Percentiles rank a stretch among this genome's conserved stretches.
These are phyloP conservation scores for Eleusine indica DNA, from an alignment of 176 grass and related monocot species.

Conservation along the genomic window DNA sequence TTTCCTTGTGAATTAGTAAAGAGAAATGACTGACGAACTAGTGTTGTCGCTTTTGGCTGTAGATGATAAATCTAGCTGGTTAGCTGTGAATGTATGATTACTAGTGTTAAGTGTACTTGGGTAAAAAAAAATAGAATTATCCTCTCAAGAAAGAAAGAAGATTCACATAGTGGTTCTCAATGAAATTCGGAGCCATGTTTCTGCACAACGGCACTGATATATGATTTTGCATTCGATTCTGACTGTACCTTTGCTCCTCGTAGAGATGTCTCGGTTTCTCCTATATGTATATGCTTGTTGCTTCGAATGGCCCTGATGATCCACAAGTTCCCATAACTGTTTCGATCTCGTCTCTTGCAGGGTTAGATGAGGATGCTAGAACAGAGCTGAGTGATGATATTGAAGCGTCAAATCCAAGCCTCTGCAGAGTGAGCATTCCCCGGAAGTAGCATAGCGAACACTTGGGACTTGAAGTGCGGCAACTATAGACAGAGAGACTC, in stretches of 20 bases:
- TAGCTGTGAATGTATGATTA: not conserved
- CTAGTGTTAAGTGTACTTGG: slow-evolving; percentile 11
- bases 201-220: not conserved
- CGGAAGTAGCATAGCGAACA: not conserved
- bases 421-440: not conserved
- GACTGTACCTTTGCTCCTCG: slow-evolving; percentile 11
- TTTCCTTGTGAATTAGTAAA: not conserved
- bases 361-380: not conserved
- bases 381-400: not conserved
- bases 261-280: not conserved
- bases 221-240: slow-evolving; percentile 3
- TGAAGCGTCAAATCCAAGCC: not conserved
- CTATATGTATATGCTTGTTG: not conserved
- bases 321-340: not conserved
- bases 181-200: not conserved
- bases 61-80: slow-evolving; percentile 22
- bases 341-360: slow-evolving; percentile 12
- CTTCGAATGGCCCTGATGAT: not conserved
- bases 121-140: not conserved
- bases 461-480: not conserved
- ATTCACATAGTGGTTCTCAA: not conserved
- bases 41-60: not conserved
- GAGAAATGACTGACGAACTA: not conserved
- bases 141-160: too few species aligned
- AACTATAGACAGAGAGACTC: not conserved